Evolutionary conservation across 2,329 filamentous ascomycete genomes (phyloP).

Genomic region (Fusarium falciforme): DNA sequence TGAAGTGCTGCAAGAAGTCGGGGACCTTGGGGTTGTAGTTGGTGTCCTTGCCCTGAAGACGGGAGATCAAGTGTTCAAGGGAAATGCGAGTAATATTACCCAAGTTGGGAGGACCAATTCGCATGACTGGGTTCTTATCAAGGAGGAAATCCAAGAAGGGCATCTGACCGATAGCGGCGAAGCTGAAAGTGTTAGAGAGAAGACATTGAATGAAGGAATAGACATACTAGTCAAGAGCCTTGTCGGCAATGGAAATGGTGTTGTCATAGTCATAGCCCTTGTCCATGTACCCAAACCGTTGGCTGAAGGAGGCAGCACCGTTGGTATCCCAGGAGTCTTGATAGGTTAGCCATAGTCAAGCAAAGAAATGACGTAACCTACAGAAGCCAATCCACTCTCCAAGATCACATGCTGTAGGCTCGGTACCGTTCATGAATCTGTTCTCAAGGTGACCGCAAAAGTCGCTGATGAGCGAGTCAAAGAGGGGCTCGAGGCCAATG

Average conservation of each 20-base stretch:
- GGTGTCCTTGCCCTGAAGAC: constrained; percentile 33
- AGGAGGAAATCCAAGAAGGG: constrained; percentile 45
- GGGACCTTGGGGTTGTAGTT: constrained; percentile 33
- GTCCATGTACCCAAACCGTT: constrained; percentile 56
- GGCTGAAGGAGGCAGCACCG: constrained; percentile 55
- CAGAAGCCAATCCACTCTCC: constrained; percentile 30
- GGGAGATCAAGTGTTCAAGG: constrained; percentile 25
- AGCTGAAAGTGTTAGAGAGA: constrained; percentile 34
- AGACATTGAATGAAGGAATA: background rate
- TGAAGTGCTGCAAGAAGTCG: constrained; percentile 51
- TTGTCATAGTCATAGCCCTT: constrained; percentile 51
- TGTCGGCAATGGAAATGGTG: constrained; percentile 48
- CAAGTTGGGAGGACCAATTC: constrained; percentile 40
- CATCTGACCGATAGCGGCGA: constrained; percentile 43
- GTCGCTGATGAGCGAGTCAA: constrained; percentile 45
- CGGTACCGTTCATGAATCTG: constrained; percentile 18
- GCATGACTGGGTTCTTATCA: constrained; percentile 45
- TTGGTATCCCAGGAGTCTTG: constrained; percentile 55
- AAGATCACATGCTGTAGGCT: constrained; percentile 15
- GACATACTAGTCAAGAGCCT: constrained; percentile 36
- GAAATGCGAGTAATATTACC: constrained; percentile 34
- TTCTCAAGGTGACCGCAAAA: constrained; percentile 27
- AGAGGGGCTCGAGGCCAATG: constrained; percentile 38
- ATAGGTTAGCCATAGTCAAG: too few species aligned
- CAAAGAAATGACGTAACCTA: background rate